Percentiles rank a stretch among this genome's conserved stretches.
These are phyloP conservation scores for Physaria fendleri DNA, from an alignment of 345 rosid species.

Conservation along the genomic window DNA sequence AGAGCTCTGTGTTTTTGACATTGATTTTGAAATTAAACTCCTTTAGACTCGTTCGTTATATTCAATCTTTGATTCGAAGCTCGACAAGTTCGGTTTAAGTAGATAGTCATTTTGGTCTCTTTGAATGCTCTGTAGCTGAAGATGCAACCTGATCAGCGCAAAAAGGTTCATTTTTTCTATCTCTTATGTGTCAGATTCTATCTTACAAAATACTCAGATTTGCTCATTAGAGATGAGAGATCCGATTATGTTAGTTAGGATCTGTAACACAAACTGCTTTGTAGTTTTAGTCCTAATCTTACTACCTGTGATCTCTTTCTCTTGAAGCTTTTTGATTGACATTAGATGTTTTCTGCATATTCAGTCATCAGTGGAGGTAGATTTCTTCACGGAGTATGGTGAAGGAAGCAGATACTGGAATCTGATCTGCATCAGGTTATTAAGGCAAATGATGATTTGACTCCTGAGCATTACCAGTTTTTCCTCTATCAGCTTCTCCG, in stretches of 20 bases:
- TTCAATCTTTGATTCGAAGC: conserved; percentile 5
- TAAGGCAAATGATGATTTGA: conserved; percentile 89
- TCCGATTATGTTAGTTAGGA: background rate
- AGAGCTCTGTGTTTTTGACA: conserved; percentile 8
- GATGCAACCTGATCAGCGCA: conserved; percentile 93
- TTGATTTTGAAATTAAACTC: background rate
- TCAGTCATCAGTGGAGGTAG: conserved; percentile 70
- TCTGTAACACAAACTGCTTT: conserved; percentile 2
- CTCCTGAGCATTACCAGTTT: conserved; percentile 88
- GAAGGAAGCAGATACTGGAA: conserved; percentile 93
- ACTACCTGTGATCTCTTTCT: background rate
- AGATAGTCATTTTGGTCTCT: background rate
- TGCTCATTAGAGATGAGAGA: background rate
- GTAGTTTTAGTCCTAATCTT: background rate
- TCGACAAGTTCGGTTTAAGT: background rate
- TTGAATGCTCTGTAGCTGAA: conserved; percentile 49
- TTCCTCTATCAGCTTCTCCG: conserved; percentile 92
- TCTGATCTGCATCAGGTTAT: conserved; percentile 92
- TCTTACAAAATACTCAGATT: background rate
- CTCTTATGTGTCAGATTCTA: background rate
- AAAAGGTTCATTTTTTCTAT: conserved; percentile 46
- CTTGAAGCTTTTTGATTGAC: background rate
- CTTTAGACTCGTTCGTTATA: background rate
- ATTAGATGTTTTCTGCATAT: background rate
- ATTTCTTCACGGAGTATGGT: conserved; percentile 89